Conservation (phyloP, 345 rosid genomes). For the Erodium maritimum region DNA sequence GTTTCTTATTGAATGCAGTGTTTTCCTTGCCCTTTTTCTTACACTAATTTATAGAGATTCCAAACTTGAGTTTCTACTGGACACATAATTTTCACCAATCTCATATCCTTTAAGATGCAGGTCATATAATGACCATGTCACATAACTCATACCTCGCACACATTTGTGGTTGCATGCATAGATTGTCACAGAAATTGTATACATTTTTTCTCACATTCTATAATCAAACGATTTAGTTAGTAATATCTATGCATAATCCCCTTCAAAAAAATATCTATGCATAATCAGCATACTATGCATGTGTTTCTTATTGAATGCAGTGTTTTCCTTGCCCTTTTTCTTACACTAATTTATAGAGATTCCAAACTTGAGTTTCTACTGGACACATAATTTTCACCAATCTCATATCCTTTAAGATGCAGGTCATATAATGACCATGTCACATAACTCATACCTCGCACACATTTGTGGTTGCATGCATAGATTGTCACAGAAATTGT, state of each 20-base stretch:
- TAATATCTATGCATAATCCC: no score
- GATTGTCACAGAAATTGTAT: not conserved
- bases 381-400: not conserved
- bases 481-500: not conserved
- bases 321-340: not conserved
- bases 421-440: not conserved
- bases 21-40: not conserved
- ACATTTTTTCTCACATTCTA: no score
- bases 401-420: not conserved
- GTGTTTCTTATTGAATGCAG: not conserved
- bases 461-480: not conserved
- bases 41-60: not conserved
- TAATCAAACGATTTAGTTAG: no score
- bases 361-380: not conserved
- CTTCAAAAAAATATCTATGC: no score
- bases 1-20: not conserved
- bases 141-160: not conserved
- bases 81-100: not conserved
- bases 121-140: not conserved
- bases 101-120: not conserved
- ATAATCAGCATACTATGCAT: no score
- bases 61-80: not conserved
- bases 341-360: not conserved
- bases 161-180: not conserved
- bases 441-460: not conserved